These are phyloP conservation scores for Moesziomyces sp. DNA, from an alignment of 1,284 basidiomycete genomes.

Conservation along the genomic window DNA sequence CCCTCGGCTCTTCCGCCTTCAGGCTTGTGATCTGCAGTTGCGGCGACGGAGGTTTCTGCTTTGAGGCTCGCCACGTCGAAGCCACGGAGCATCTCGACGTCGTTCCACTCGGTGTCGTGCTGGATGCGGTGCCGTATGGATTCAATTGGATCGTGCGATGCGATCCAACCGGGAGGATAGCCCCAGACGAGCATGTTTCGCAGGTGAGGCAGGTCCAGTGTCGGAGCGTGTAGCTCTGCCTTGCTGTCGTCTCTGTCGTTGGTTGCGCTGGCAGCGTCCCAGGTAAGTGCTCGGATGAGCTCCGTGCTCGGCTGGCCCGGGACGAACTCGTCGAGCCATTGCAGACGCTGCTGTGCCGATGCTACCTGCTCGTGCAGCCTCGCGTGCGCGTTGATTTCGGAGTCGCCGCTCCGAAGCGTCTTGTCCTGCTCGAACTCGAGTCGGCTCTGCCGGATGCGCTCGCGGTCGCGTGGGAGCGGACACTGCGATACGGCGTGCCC, in stretches of 20 bases:
- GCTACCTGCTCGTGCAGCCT: slow-evolving; percentile 34
- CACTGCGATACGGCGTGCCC: slow-evolving; percentile 21
- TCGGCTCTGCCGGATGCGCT: slow-evolving; percentile 25
- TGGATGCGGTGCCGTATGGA: slow-evolving; percentile 12
- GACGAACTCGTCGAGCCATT: slow-evolving; percentile 18
- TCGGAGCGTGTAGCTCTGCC: not conserved
- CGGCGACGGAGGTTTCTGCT: not conserved
- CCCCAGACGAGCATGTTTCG: slow-evolving; percentile 34
- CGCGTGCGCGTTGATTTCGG: slow-evolving; percentile 10
- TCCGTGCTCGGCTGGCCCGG: slow-evolving; percentile 19
- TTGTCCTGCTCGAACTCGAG: slow-evolving; percentile 20
- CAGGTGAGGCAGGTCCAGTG: slow-evolving; percentile 15
- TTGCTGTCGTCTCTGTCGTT: not conserved
- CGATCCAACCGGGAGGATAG: slow-evolving; percentile 35
- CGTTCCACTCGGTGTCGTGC: slow-evolving; percentile 25
- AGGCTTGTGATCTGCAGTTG: not conserved
- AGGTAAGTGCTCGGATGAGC: slow-evolving; percentile 18
- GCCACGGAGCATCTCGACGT: slow-evolving; percentile 10
- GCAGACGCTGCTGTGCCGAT: slow-evolving; percentile 16
- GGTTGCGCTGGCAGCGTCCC: not conserved
- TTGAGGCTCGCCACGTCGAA: slow-evolving; percentile 13
- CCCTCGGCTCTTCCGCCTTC: not conserved
- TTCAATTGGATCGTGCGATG: slow-evolving; percentile 16
- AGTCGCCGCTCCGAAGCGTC: slow-evolving; percentile 4
- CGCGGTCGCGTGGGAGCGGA: slow-evolving; percentile 12